Conservation (phyloP, 805 yeast genomes). For the Candida montana region DNA sequence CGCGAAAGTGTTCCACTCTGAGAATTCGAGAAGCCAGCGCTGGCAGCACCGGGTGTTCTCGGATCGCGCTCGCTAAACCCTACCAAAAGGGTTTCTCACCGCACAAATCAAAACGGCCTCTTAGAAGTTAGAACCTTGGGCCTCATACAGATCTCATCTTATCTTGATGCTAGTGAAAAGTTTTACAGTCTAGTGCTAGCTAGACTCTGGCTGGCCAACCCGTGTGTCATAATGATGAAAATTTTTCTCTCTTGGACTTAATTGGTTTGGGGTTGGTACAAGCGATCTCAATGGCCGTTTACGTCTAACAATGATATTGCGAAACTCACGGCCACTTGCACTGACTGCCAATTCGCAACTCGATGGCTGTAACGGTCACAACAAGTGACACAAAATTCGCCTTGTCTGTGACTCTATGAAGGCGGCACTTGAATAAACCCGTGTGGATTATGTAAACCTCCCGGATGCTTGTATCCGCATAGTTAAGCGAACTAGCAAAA, state of each 20-base stretch:
- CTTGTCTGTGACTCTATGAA: constrained; percentile 1
- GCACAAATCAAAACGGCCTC: background rate
- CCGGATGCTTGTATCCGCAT: background rate
- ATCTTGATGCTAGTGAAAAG: too few relatives aligned
- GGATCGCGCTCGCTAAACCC: constrained; percentile 3
- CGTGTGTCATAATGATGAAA: background rate
- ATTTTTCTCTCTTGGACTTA: background rate
- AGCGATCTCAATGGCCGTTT: too few relatives aligned
- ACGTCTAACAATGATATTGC: too few relatives aligned
- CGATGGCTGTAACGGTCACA: background rate
- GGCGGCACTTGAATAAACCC: background rate
- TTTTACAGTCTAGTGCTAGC: too few relatives aligned
- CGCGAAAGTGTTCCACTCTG: too few relatives aligned
- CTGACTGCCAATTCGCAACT: too few relatives aligned
- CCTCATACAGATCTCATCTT: background rate
- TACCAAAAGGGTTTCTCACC: constrained; percentile 1
- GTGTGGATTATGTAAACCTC: background rate
- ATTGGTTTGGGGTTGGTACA: background rate
- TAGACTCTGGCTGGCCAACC: too few relatives aligned
- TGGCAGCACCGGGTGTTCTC: too few relatives aligned
- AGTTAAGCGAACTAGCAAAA: background rate
- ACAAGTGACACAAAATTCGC: background rate
- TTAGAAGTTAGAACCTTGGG: background rate
- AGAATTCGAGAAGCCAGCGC: too few relatives aligned
- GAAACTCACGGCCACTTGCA: too few relatives aligned